Percentiles rank a stretch among this genome's conserved stretches.
Conservation (phyloP, 257 asterid genomes). For the Craterostigma plantagineum region DNA sequence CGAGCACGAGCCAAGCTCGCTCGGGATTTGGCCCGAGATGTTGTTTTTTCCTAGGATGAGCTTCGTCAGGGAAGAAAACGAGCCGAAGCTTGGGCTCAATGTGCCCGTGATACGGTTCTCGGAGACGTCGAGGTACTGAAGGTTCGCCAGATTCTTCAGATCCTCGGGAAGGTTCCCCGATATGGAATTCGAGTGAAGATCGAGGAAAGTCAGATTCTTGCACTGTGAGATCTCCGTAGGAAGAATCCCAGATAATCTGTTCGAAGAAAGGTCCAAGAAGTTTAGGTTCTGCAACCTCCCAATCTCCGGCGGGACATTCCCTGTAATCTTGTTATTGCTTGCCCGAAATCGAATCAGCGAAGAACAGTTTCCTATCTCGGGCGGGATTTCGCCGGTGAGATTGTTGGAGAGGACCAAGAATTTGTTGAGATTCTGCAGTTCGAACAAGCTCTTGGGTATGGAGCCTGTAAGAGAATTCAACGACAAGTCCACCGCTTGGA, state of each 20-base stretch:
- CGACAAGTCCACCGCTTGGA: constrained; percentile 55
- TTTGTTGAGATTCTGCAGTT: constrained; percentile 43
- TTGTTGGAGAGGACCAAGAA: constrained; percentile 41
- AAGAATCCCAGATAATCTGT: constrained; percentile 36
- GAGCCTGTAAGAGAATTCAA: constrained; percentile 47
- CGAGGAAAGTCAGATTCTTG: constrained; percentile 57
- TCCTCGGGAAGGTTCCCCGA: constrained; percentile 37
- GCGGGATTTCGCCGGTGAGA: constrained; percentile 43
- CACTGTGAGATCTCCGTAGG: constrained; percentile 53
- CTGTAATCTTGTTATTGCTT: constrained; percentile 33
- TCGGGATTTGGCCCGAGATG: constrained; percentile 44
- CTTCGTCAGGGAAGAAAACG: constrained; percentile 50
- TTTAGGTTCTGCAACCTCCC: constrained; percentile 49
- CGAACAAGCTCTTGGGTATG: constrained; percentile 42
- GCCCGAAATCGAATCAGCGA: constrained; percentile 62
- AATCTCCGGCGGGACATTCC: constrained; percentile 41
- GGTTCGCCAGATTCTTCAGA: constrained; percentile 26
- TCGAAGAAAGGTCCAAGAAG: constrained; percentile 56
- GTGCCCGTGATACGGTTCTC: constrained; percentile 41
- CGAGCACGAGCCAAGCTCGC: constrained; percentile 41
- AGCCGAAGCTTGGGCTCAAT: constrained; percentile 39
- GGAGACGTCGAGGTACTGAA: constrained; percentile 58
- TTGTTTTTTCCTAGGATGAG: constrained; percentile 42
- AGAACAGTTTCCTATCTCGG: constrained; percentile 55
- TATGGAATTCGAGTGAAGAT: constrained; percentile 57